These are phyloP conservation scores for Fusarium multiceps DNA, from an alignment of 2,329 filamentous ascomycete species.

Conservation along the genomic window DNA sequence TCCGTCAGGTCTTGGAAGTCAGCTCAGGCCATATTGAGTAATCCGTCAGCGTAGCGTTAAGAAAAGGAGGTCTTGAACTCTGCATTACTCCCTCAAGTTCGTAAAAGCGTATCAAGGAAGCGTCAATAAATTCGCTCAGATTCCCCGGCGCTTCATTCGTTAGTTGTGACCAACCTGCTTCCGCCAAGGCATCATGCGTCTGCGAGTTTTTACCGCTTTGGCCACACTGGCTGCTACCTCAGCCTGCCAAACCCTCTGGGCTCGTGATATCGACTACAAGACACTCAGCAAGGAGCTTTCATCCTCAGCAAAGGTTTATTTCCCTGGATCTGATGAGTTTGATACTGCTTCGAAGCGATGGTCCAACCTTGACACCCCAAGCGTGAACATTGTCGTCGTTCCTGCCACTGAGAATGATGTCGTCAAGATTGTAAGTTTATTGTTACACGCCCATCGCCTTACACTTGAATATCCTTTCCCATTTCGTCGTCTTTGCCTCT, in stretches of 20 bases:
- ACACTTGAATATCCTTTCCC: background rate
- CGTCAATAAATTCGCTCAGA: background rate
- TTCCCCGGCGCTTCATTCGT: background rate
- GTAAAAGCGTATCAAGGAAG: background rate
- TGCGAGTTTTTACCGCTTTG: background rate
- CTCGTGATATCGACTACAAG: conserved; percentile 2
- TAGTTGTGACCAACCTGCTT: background rate
- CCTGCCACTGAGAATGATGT: conserved; percentile 5
- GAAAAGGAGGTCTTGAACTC: background rate
- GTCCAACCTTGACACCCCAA: conserved; percentile 3
- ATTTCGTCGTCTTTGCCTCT: too few relatives aligned
- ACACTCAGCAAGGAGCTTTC: conserved; percentile 6
- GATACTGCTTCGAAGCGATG: background rate
- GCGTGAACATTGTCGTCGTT: conserved; percentile 2
- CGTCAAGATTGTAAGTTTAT: background rate
- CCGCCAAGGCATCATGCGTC: conserved; percentile 1
- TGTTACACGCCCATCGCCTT: background rate
- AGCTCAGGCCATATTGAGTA: background rate
- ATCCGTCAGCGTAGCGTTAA: background rate
- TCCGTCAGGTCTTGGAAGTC: background rate
- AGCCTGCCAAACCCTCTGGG: background rate
- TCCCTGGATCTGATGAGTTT: background rate
- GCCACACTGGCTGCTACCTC: background rate
- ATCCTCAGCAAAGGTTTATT: conserved; percentile 7
- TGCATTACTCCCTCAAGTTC: background rate